A percentile compares a stretch with the other conserved stretches of the same genome.
Evolutionary conservation across 1,139 yeast genomes (phyloP).

Genomic region (Geotrichum candidum): DNA sequence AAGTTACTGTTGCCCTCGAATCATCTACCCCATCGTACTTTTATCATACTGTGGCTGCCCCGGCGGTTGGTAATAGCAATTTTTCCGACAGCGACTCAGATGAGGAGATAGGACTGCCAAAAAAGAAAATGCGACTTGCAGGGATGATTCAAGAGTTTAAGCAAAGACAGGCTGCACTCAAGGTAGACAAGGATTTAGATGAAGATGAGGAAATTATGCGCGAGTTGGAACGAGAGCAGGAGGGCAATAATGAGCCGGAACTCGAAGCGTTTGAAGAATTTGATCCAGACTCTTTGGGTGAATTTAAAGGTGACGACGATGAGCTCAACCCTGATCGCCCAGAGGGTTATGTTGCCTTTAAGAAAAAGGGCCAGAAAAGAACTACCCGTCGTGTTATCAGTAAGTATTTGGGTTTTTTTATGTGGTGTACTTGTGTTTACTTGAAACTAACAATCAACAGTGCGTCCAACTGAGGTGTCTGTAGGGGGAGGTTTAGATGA

Average conservation of each 20-base stretch:
- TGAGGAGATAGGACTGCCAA: constrained; percentile 14
- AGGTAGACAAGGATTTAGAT: constrained; percentile 18
- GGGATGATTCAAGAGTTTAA: constrained; percentile 19
- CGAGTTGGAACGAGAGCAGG: constrained; percentile 24
- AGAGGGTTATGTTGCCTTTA: constrained; percentile 23
- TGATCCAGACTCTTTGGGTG: constrained; percentile 19
- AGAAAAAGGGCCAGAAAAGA: constrained; percentile 51
- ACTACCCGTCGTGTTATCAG: constrained; percentile 57
- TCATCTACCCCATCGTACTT: constrained; percentile 16
- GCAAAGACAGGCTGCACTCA: constrained; percentile 2
- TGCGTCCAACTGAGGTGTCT: constrained; percentile 14
- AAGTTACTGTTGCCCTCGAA: neutral
- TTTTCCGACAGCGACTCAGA: constrained; percentile 7
- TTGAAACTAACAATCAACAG: constrained; percentile 20
- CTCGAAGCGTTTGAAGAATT: constrained; percentile 15
- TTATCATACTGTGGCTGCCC: neutral
- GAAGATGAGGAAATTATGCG: constrained; percentile 21
- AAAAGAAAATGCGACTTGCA: constrained; percentile 15
- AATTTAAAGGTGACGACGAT: constrained; percentile 16
- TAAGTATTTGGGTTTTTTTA: constrained; percentile 26
- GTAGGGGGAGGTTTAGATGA: constrained; percentile 11
- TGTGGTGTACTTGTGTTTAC: constrained; percentile 29
- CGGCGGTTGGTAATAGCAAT: neutral
- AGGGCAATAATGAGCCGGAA: constrained; percentile 21
- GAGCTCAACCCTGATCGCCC: constrained; percentile 15